Base-by-base conservation (phyloP, 2,329 filamentous ascomycete genomes). In the Mycosphaerella sp. region DNA sequence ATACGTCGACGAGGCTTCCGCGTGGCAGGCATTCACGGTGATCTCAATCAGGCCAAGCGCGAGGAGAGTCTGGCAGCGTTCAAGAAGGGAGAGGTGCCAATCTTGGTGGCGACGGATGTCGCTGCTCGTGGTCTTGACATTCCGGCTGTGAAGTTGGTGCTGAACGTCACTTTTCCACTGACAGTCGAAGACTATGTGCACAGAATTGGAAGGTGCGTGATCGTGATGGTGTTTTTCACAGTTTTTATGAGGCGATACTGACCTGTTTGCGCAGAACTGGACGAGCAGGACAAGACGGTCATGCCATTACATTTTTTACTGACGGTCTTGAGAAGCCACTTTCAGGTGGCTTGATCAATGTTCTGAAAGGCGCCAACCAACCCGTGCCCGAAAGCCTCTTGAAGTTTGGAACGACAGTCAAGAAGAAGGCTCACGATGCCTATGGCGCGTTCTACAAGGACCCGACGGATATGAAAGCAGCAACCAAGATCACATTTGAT, bases 121-220 rank as follows among this genome's bases (percentile, higher is more conserved):
- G 93, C 93, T 9, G 93, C 93, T 5, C 81, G 93, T 70, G 93
- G 93, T 51, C 75, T 97, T 50, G 93, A 98, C 74, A 97, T 98
- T 54, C 93, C 93, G 32, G 86, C 89, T 62, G 93, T 98, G 43
- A 95, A 95, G 75, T 74, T 95, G 34, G 93, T 98, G 49, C 83
- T 97, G 67, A 98, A 98, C 67, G 84, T 95, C 48, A 95, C 91
- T 0, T 97, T 96, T 74, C 93, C 91, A 29, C 74, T 97, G 57
- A 97, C 92, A 0, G 90, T 93, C 39, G 93, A 97, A 72, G 93
- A 98, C 68, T 97, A 97, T 66, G 93, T 98, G 31, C 93, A 98
- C 73, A 85, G 93, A 39, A 97, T 98, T 70, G 93, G 93, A 52
- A 73, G 74, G 70, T 75, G 64, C 58, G 63, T 58, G 8, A 34